Evolutionary conservation across 768 basidiomycete species (phyloP).

Genomic region (Podaxis sp.): DNA sequence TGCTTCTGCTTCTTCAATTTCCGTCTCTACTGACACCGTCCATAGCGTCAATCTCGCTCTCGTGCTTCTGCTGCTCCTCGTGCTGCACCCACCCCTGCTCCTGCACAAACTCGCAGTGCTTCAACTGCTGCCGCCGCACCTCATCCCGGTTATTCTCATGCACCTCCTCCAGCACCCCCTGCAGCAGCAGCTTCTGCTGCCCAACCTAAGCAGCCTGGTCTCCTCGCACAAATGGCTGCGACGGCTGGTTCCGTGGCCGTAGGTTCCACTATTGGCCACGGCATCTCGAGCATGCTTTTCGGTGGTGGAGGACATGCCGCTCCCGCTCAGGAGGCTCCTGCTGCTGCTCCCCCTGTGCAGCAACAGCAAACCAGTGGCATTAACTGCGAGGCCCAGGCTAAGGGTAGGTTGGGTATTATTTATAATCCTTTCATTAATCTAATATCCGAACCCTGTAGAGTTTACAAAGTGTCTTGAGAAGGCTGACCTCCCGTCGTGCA

Average conservation of each 20-base stretch:
- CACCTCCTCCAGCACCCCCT: conserved; percentile 44
- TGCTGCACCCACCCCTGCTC: conserved; percentile 38
- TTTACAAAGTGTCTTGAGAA: conserved; percentile 86
- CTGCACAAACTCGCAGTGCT: conserved; percentile 45
- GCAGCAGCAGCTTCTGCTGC: conserved; percentile 41
- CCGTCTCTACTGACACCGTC: neutral
- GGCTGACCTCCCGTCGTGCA: conserved; percentile 74
- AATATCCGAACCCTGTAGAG: conserved; percentile 38
- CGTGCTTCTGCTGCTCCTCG: conserved; percentile 59
- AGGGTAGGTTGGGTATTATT: conserved; percentile 44
- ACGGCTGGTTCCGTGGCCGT: conserved; percentile 89
- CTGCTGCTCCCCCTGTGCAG: conserved; percentile 47
- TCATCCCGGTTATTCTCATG: conserved; percentile 31
- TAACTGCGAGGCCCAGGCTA: conserved; percentile 78
- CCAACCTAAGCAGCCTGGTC: conserved; percentile 58
- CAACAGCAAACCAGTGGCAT: conserved; percentile 43
- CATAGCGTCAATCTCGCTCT: conserved; percentile 75
- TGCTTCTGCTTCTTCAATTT: neutral
- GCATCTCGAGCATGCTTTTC: conserved; percentile 88
- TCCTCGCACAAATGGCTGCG: conserved; percentile 84
- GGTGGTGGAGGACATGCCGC: conserved; percentile 57
- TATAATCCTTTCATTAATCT: conserved; percentile 1
- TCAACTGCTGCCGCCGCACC: conserved; percentile 52
- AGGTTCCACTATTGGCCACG: conserved; percentile 87
- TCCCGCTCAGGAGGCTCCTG: conserved; percentile 36